Percentiles rank a stretch among this genome's conserved stretches.
These are phyloP conservation scores for Choiromyces venosus DNA, from an alignment of 495 filamentous ascomycete species.

Conservation along the genomic window DNA sequence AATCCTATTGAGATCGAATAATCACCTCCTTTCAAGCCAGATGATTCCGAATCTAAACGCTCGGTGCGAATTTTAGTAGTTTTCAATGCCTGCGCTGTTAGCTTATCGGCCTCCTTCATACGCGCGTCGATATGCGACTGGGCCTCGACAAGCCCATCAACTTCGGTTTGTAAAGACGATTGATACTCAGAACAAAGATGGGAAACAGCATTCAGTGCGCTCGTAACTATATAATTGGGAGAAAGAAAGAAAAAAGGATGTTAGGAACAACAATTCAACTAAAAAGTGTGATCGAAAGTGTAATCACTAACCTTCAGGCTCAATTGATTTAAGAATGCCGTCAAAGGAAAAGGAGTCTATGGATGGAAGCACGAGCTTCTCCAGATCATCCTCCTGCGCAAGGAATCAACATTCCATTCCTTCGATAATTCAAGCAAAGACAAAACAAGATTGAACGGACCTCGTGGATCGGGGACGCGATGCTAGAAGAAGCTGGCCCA, in stretches of 20 bases:
- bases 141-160: slow-evolving; percentile 29
- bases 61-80: slow-evolving; percentile 38
- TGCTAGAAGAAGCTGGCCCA: slow-evolving; percentile 38
- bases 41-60: slow-evolving; percentile 24
- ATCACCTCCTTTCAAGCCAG: slow-evolving; percentile 37
- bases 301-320: slow-evolving; percentile 32
- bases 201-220: slow-evolving; percentile 29
- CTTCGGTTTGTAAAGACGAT: slow-evolving; percentile 27
- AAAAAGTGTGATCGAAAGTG: neutral
- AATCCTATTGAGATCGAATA: slow-evolving; percentile 8
- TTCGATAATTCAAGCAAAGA: slow-evolving; percentile 10
- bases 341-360: slow-evolving; percentile 42
- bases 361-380: slow-evolving; percentile 32
- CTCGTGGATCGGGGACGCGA: slow-evolving; percentile 33
- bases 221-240: slow-evolving; percentile 26
- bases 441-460: slow-evolving; percentile 28
- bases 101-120: slow-evolving; percentile 34
- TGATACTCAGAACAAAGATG: slow-evolving; percentile 34
- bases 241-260: neutral
- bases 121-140: slow-evolving; percentile 34
- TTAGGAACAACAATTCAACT: slow-evolving; percentile 3
- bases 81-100: slow-evolving; percentile 35
- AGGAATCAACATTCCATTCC: slow-evolving; percentile 26
- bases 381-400: slow-evolving; percentile 36
- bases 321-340: slow-evolving; percentile 39